phyloP scores from a whole-genome alignment of 169 alveolate genomes.

The Condylostoma magnum region DNA sequence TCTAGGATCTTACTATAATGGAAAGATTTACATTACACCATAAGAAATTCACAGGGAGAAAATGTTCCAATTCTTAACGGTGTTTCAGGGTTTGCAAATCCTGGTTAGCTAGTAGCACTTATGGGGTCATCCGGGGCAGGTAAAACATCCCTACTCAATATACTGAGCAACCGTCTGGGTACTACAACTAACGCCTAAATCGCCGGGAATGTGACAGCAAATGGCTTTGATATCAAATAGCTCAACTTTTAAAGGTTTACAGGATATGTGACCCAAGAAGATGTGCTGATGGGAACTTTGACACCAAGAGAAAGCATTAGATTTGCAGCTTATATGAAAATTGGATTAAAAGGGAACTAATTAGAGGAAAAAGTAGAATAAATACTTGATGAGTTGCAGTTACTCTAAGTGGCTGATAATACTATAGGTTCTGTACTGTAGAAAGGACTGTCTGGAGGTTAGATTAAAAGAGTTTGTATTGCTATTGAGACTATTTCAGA shows the following conservation, averaged over 20 bases:
- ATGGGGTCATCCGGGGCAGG: conserved; percentile 54
- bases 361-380: conserved; percentile 33
- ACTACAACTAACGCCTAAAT: conserved; percentile 15
- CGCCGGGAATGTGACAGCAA: conserved; percentile 30
- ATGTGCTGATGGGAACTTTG: conserved; percentile 36
- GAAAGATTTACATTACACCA: no score
- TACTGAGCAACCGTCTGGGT: conserved; percentile 71
- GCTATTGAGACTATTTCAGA: conserved; percentile 88
- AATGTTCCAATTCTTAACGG: background rate
- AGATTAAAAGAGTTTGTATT: conserved; percentile 86
- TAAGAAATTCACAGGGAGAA: background rate
- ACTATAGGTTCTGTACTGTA: conserved; percentile 68
- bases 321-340: conserved; percentile 56
- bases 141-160: conserved; percentile 48
- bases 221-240: conserved; percentile 20
- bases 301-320: conserved; percentile 46
- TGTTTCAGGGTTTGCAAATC: conserved; percentile 1
- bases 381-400: conserved; percentile 42
- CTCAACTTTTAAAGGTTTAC: conserved; percentile 2
- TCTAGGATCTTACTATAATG: no score
- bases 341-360: background rate
- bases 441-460: conserved; percentile 92
- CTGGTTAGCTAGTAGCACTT: conserved; percentile 6
- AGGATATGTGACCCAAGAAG: conserved; percentile 51
- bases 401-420: conserved; percentile 51